Evolutionary conservation across 2,329 filamentous ascomycete genomes (phyloP).

Genomic region (Elsinoe ampelina): DNA sequence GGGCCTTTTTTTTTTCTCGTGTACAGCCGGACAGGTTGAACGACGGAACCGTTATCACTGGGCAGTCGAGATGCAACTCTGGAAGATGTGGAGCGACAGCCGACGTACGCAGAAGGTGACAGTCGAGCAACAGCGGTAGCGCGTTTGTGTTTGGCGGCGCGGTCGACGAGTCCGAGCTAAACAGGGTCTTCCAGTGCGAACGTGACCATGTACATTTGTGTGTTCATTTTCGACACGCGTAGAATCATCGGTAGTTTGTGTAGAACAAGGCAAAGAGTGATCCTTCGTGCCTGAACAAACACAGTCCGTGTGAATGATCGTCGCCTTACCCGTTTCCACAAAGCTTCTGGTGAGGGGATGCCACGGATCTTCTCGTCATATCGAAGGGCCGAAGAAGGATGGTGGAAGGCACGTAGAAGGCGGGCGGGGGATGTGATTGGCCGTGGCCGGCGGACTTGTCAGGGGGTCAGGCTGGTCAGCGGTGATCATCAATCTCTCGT

Average conservation of each 20-base stretch:
- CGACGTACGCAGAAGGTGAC: not conserved
- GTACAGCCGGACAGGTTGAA: not conserved
- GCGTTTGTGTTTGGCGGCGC: constrained; percentile 11
- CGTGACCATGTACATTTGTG: not conserved
- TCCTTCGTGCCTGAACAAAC: not conserved
- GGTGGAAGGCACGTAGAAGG: constrained; percentile 13
- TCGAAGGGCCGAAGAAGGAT: constrained; percentile 13
- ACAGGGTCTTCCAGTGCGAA: not conserved
- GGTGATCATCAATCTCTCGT: constrained; percentile 3
- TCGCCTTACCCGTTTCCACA: constrained; percentile 9
- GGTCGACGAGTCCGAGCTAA: constrained; percentile 3
- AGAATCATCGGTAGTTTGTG: not conserved
- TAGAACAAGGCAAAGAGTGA: not conserved
- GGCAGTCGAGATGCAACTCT: constrained; percentile 5
- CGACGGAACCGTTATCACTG: constrained; percentile 1
- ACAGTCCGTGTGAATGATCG: not conserved
- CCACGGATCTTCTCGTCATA: constrained; percentile 9
- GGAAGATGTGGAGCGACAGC: not conserved
- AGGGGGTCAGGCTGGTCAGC: constrained; percentile 5
- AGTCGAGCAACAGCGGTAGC: not conserved
- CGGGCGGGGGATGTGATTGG: not conserved
- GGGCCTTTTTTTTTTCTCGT: not conserved
- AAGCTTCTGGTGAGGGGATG: constrained; percentile 8
- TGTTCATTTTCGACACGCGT: not conserved
- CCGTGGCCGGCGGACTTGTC: not conserved